These are phyloP conservation scores for Jatropha curcas DNA, from an alignment of 345 rosid genomes.

Conservation along the genomic window DNA sequence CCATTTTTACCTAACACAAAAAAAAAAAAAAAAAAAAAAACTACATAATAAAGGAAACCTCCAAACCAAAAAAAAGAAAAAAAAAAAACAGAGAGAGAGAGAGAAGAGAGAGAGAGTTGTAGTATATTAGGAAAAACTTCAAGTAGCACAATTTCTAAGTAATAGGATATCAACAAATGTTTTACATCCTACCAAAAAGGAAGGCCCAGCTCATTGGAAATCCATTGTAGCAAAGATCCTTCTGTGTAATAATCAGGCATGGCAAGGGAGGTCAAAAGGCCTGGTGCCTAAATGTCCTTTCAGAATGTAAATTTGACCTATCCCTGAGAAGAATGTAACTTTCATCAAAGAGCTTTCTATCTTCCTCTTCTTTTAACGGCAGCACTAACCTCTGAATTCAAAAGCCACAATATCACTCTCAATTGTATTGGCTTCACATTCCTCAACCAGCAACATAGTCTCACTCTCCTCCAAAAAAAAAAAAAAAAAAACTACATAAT, in stretches of 20 bases:
- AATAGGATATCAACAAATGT: constrained; percentile 34
- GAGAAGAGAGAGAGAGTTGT: neutral
- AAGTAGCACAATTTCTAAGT: constrained; percentile 18
- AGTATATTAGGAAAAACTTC: constrained; percentile 10
- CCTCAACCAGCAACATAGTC: constrained; percentile 83
- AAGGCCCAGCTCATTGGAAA: neutral
- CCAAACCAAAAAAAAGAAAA: neutral
- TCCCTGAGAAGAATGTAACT: constrained; percentile 78
- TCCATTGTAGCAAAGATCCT: constrained; percentile 33
- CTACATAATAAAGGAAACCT: too few species aligned
- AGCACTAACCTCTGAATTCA: constrained; percentile 63
- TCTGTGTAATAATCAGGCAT: constrained; percentile 43
- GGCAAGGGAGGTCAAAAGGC: constrained; percentile 57
- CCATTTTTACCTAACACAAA: neutral
- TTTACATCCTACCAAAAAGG: constrained; percentile 9
- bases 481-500: too few species aligned
- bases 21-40: neutral
- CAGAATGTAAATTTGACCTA: constrained; percentile 85
- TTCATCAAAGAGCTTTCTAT: constrained; percentile 73
- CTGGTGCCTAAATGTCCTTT: constrained; percentile 64
- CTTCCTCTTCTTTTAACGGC: constrained; percentile 72
- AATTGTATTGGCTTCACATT: constrained; percentile 67
- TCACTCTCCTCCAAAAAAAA: too few species aligned
- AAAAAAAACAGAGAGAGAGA: neutral
- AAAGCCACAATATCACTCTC: constrained; percentile 85